Base-by-base conservation (phyloP, 164 flowering plant genomes). In the Nelumbo lutea region DNA sequence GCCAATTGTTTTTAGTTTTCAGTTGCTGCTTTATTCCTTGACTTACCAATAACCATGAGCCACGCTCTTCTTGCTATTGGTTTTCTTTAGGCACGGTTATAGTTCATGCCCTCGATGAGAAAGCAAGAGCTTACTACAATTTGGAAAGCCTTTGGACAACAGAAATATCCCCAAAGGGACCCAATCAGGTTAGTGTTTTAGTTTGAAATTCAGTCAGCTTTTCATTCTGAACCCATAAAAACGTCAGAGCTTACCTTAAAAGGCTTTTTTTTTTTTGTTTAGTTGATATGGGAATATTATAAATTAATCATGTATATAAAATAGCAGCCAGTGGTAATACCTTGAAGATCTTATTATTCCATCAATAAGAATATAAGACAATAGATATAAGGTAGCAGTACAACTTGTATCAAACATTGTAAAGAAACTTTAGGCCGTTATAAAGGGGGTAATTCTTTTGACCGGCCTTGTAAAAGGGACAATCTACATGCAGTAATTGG, bases 31-130 rank as follows among this genome's bases (percentile, higher is more conserved):
- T 63, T 68, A 40, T 59, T 60, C 14, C 2, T 58, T 3, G 9
- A 4, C 2, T 51, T 43, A 7, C 3, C 7, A 8, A 7, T 13
- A 15, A 11, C 46, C 15, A 38, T 45, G 7, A 6, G 27, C 39
- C 10, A 9, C 10, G 55, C 60, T 6, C 8, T 5, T 43, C 13
- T 40, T 9, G 8, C 3, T 64, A 60, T n/a, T 61, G 68, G 65
- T 70, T 6, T 70, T 45, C 44, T 64, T 0, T 62, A 93, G 96
- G 98, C 40, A 78, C 76, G 48, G 83, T 91, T 44, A 77, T 94
- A 27, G 80, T 91, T 74, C 98, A 91, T 74, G 98, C 98, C 38
- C 84, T 94, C 57, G 98, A 91, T 67, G 97, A 90, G 82, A 90
- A 90, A 61, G 97, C 94, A 40, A 85, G 98, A 81, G 84, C 82